Evolutionary conservation across 257 asterid genomes (phyloP).

Genomic region (Solanum virginianum): DNA sequence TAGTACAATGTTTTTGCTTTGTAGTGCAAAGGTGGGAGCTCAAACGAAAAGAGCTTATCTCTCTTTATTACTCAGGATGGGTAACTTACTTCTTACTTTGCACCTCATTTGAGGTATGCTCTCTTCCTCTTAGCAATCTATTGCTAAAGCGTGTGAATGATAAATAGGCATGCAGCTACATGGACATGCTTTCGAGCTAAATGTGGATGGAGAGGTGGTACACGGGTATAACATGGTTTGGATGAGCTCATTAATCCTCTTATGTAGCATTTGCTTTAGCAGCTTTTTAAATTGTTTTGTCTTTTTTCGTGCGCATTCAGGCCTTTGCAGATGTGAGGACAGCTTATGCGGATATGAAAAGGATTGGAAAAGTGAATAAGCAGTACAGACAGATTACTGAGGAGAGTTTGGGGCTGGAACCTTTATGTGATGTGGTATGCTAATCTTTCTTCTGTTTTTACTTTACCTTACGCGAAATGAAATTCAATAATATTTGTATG

Average conservation of each 20-base stretch:
- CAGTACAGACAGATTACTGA: conserved; percentile 2
- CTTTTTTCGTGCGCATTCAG: conserved; percentile 25
- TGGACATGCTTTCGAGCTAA: conserved; percentile 86
- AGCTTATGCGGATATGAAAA: conserved; percentile 29
- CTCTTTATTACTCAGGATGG: conserved; percentile 49
- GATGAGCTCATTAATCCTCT: neutral
- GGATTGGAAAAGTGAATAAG: conserved; percentile 17
- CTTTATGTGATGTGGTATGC: conserved; percentile 17
- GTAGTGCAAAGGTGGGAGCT: conserved; percentile 76
- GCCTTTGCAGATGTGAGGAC: conserved; percentile 49
- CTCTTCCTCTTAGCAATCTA: neutral
- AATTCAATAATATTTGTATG: neutral
- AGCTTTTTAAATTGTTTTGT: neutral
- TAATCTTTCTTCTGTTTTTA: neutral
- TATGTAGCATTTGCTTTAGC: neutral
- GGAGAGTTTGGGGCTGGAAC: conserved; percentile 11
- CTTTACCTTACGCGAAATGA: neutral
- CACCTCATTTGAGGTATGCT: neutral
- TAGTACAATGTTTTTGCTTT: conserved; percentile 13
- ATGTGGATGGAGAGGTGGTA: conserved; percentile 83
- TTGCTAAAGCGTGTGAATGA: conserved; percentile 10
- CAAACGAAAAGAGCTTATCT: conserved; percentile 64
- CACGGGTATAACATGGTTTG: conserved; percentile 32
- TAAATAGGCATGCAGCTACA: conserved; percentile 49
- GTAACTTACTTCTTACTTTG: conserved; percentile 24